Evolutionary conservation across 2,329 filamentous ascomycete species (phyloP), one percentile per base, ranked within the genome.

Genomic region (Pseudogymnoascus sp.): DNA sequence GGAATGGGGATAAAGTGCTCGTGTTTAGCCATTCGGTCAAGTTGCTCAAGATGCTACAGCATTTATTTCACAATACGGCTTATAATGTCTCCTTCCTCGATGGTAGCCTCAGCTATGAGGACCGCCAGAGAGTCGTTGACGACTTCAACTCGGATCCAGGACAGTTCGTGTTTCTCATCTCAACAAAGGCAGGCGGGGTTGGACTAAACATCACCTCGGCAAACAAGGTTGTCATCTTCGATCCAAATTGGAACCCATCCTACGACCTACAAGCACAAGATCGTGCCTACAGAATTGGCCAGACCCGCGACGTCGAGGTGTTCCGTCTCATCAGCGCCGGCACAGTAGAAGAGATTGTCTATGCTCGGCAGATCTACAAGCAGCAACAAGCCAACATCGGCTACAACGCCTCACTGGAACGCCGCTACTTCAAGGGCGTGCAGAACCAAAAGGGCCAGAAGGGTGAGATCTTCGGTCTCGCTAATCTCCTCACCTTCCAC

Each of bases 321-420:
- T 97, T 96, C 73, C 87, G 94, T 3, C 83, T 99, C 1, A 86
- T 99, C 16, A 93, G 90, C 1, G 86, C 90, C 1, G 94, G 94
- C 0, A 97, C 94, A 0, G 91, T 99, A 14, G 94, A 99, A 72
- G 94, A 99, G 74, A 94, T 97, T 62, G 91, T 97, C 6, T 99
- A 99, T 70, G 94, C 93, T 0, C 84, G 94, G 5, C 94, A 99
- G 71, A 94, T 99, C 40, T 99, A 99, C 81, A 99, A 99, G 75
- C 94, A 99, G 72, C 94, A 99, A 71, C 94, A 97, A 76, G 93
- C 94, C 25, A 97, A 97, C 71, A 97, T 99, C 64, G 94, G 91
- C 0, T 97, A 99, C 75, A 95, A 88, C 35, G 94, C 94, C 0
- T 95, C 91, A 0, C 89, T 87, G 4, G 94, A 99, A 75, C 86